Percentiles rank a stretch among this genome's conserved stretches.
These are phyloP conservation scores for Daldinia decipiens DNA, from an alignment of 495 filamentous ascomycete genomes.

Conservation along the genomic window DNA sequence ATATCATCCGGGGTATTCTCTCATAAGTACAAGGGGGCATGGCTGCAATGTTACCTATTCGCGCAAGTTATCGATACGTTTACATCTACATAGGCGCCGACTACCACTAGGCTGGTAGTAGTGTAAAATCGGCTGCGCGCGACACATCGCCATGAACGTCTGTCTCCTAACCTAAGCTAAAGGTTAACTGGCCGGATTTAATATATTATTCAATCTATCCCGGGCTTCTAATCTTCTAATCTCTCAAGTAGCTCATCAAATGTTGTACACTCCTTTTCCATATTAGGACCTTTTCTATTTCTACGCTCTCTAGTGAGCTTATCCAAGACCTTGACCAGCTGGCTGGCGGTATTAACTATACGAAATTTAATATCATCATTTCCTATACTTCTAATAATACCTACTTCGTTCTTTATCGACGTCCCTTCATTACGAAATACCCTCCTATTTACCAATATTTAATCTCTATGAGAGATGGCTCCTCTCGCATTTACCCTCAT, in stretches of 20 bases:
- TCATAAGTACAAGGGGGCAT: slow-evolving; percentile 14
- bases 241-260: slow-evolving; percentile 27
- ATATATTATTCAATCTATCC: slow-evolving; percentile 46
- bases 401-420: slow-evolving; percentile 7
- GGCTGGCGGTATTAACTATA: slow-evolving; percentile 36
- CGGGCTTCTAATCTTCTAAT: slow-evolving; percentile 18
- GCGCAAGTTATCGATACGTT: slow-evolving; percentile 14
- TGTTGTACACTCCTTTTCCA: slow-evolving; percentile 19
- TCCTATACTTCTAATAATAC: slow-evolving; percentile 15
- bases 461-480: slow-evolving; percentile 45
- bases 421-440: slow-evolving; percentile 4
- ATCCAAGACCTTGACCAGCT: slow-evolving; percentile 33
- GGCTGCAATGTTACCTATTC: slow-evolving; percentile 26
- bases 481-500: slow-evolving; percentile 30
- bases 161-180: background rate
- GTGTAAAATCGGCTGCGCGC: slow-evolving; percentile 17
- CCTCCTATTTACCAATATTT: background rate
- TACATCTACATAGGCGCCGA: slow-evolving; percentile 31
- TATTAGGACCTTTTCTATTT: slow-evolving; percentile 7
- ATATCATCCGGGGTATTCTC: slow-evolving; percentile 8
- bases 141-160: slow-evolving; percentile 2
- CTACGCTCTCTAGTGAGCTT: slow-evolving; percentile 4
- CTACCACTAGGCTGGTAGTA: slow-evolving; percentile 21
- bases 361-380: slow-evolving; percentile 30
- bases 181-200: background rate